Conservation (phyloP, 2,329 filamentous ascomycete genomes). For the Dactylellina cionopaga region DNA sequence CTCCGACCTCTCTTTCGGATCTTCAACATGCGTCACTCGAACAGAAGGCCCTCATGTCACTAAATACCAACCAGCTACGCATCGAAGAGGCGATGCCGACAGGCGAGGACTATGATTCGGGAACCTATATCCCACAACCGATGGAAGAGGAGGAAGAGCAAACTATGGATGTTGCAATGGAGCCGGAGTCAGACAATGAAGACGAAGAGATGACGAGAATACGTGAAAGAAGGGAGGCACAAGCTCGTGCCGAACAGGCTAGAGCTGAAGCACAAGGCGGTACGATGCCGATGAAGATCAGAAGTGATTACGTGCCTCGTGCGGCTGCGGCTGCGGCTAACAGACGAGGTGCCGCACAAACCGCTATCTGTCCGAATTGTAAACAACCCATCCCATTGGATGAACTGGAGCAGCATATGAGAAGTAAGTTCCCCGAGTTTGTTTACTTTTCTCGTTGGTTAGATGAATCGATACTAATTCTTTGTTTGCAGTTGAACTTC, state of each 20-base stretch:
- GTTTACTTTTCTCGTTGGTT: background rate
- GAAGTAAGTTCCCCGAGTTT: slow-evolving; percentile 68
- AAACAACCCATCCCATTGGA: slow-evolving; percentile 85
- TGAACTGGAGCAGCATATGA: slow-evolving; percentile 91
- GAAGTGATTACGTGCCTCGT: slow-evolving; percentile 89
- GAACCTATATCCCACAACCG: slow-evolving; percentile 56
- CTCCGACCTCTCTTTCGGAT: slow-evolving; percentile 88
- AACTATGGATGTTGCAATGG: slow-evolving; percentile 57
- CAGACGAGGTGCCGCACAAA: slow-evolving; percentile 64
- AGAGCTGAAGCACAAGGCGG: slow-evolving; percentile 79
- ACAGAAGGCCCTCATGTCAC: slow-evolving; percentile 89
- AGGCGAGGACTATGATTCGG: slow-evolving; percentile 72
- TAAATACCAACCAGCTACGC: slow-evolving; percentile 77
- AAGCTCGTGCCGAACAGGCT: slow-evolving; percentile 75
- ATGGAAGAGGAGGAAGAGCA: slow-evolving; percentile 55
- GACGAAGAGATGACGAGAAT: slow-evolving; percentile 73
- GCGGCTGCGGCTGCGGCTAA: slow-evolving; percentile 77
- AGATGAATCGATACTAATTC: slow-evolving; percentile 60
- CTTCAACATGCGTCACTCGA: slow-evolving; percentile 94
- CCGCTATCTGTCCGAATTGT: slow-evolving; percentile 90
- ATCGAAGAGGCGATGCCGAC: slow-evolving; percentile 96
- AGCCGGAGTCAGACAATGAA: slow-evolving; percentile 62
- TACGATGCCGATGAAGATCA: slow-evolving; percentile 82
- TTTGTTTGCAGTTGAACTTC: slow-evolving; percentile 73
- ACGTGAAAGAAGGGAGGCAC: slow-evolving; percentile 71